Conservation (phyloP, 1,139 yeast genomes). For the Yamadazyma friedrichii region DNA sequence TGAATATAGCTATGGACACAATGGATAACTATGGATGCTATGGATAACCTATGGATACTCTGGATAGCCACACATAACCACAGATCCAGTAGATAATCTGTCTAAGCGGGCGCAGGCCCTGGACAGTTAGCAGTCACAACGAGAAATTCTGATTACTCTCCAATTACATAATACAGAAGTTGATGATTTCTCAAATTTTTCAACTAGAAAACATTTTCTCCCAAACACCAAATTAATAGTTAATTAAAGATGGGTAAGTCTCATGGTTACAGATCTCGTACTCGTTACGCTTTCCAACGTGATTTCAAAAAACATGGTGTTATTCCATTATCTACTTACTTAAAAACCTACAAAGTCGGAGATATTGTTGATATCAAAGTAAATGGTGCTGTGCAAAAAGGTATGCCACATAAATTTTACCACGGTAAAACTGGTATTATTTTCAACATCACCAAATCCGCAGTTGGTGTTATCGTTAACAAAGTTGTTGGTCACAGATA, state of each 20-base stretch:
- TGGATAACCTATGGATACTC: no score
- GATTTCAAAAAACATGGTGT: conserved; percentile 98
- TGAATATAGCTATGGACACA: no score
- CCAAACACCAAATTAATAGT: neutral
- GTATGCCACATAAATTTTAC: conserved; percentile 99
- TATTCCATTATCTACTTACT: conserved; percentile 92
- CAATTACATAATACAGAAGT: conserved; percentile 1
- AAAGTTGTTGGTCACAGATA: conserved; percentile 99
- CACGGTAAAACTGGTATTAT: conserved; percentile 99
- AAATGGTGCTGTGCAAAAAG: conserved; percentile 98
- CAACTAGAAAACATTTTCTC: neutral
- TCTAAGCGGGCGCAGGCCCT: conserved; percentile 4
- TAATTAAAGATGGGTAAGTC: conserved; percentile 15
- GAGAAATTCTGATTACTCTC: neutral
- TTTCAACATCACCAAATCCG: conserved; percentile 96
- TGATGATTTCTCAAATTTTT: conserved; percentile 5
- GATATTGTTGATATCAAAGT: conserved; percentile 99
- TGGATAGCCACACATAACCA: no score
- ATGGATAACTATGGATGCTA: no score
- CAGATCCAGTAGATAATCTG: no score
- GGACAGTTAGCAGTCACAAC: conserved; percentile 1
- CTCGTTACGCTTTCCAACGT: conserved; percentile 99
- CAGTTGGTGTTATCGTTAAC: conserved; percentile 98
- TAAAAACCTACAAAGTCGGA: conserved; percentile 97
- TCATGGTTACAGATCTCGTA: conserved; percentile 99